Evolutionary conservation across 1,139 yeast genomes (phyloP).

Genomic region (Diutina ranongensis): DNA sequence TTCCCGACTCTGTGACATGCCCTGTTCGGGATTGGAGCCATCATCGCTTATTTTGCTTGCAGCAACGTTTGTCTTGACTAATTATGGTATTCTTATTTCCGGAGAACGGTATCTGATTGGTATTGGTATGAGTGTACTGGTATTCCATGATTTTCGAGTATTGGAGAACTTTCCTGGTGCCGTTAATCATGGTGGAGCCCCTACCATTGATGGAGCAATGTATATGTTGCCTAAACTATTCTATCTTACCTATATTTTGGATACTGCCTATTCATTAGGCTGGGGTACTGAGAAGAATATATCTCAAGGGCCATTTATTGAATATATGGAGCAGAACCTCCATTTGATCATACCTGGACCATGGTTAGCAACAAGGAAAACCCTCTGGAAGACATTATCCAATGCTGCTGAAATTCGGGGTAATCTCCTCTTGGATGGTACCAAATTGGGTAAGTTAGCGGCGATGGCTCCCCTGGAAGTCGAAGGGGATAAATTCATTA

Average conservation of each 20-base stretch:
- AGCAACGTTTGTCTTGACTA: constrained; percentile 37
- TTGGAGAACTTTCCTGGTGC: constrained; percentile 18
- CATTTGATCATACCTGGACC: not conserved
- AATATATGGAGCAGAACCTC: constrained; percentile 10
- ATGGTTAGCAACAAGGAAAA: not conserved
- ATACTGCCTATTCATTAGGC: constrained; percentile 41
- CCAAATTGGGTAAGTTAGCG: not conserved
- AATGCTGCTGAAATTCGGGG: not conserved
- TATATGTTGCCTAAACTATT: constrained; percentile 39
- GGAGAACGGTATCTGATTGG: constrained; percentile 50
- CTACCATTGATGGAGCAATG: constrained; percentile 10
- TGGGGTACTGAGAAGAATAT: constrained; percentile 40
- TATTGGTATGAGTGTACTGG: constrained; percentile 38
- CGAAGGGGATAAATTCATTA: constrained; percentile 14
- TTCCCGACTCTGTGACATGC: constrained; percentile 26
- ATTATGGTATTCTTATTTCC: constrained; percentile 44
- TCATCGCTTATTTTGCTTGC: constrained; percentile 27
- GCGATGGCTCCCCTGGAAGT: not conserved
- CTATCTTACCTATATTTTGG: constrained; percentile 38
- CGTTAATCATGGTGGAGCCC: constrained; percentile 22
- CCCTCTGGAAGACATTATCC: not conserved
- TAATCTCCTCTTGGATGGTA: not conserved
- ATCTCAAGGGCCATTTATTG: constrained; percentile 12
- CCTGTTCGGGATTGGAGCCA: constrained; percentile 17
- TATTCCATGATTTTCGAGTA: constrained; percentile 49